Evolutionary conservation across 495 filamentous ascomycete genomes (phyloP).

Genomic region (Aspergillus baeticus): DNA sequence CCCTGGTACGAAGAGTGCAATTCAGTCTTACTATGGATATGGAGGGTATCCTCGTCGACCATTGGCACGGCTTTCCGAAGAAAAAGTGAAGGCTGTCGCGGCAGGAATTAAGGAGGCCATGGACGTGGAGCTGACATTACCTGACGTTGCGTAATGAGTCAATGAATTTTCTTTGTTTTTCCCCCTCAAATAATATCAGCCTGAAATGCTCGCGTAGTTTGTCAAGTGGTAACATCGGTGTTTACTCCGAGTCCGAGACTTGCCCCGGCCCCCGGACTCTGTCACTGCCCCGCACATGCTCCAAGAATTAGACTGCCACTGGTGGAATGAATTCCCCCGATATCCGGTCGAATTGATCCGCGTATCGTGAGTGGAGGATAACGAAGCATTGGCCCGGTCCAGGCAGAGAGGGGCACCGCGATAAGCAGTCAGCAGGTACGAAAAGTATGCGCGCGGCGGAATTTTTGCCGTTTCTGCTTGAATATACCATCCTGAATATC

Average conservation of each 20-base stretch:
- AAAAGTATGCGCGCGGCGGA: background rate
- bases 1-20: conserved; percentile 80
- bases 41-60: conserved; percentile 76
- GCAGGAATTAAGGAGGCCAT: conserved; percentile 68
- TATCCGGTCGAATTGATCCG: conserved; percentile 1
- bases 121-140: conserved; percentile 57
- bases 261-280: conserved; percentile 4
- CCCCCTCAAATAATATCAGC: background rate
- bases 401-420: conserved; percentile 5
- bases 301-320: background rate
- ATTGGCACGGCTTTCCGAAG: conserved; percentile 60
- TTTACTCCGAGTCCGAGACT: conserved; percentile 8
- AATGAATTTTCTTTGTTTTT: background rate
- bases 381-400: background rate
- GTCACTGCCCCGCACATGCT: background rate
- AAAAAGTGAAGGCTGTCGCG: conserved; percentile 54
- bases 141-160: conserved; percentile 33
- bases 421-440: background rate
- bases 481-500: background rate
- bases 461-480: background rate
- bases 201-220: background rate
- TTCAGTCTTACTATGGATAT: conserved; percentile 82
- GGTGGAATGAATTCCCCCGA: conserved; percentile 11
- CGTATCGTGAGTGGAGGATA: background rate
- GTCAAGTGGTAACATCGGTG: conserved; percentile 3